These are phyloP conservation scores for Nicotiana tomentosiformis DNA, from an alignment of 257 asterid species.

Conservation along the genomic window DNA sequence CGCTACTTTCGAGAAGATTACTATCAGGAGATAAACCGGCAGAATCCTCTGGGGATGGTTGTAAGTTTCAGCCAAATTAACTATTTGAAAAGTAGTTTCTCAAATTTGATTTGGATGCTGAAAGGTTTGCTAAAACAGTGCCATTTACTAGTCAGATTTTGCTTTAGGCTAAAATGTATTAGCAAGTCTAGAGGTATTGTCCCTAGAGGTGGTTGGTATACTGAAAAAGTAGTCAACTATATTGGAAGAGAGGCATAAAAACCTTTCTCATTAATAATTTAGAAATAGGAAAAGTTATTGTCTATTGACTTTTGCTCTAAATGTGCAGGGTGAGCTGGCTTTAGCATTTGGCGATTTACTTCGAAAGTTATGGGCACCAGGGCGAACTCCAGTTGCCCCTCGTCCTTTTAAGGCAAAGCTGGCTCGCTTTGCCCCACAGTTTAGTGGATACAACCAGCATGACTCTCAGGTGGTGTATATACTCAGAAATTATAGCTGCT, in stretches of 20 bases:
- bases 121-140: not conserved
- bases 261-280: not conserved
- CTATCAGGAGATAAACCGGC: slow-evolving; percentile 90
- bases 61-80: slow-evolving; percentile 52
- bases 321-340: slow-evolving; percentile 94
- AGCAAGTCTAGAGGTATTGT: not conserved
- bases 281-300: not conserved
- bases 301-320: slow-evolving; percentile 8
- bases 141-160: not conserved
- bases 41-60: slow-evolving; percentile 98
- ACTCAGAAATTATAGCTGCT: not conserved
- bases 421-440: slow-evolving; percentile 98
- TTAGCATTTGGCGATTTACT: slow-evolving; percentile 97
- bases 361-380: slow-evolving; percentile 96
- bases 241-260: not conserved
- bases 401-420: slow-evolving; percentile 87
- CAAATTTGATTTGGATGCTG: not conserved
- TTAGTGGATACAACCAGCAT: slow-evolving; percentile 97
- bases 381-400: slow-evolving; percentile 90
- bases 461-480: slow-evolving; percentile 72
- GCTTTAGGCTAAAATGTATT: not conserved
- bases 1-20: slow-evolving; percentile 93
- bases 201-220: not conserved
- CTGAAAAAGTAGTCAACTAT: not conserved
- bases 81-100: slow-evolving; percentile 3